phyloP scores from a whole-genome alignment of 2,329 filamentous ascomycete genomes.

The Penicillium palitans region DNA sequence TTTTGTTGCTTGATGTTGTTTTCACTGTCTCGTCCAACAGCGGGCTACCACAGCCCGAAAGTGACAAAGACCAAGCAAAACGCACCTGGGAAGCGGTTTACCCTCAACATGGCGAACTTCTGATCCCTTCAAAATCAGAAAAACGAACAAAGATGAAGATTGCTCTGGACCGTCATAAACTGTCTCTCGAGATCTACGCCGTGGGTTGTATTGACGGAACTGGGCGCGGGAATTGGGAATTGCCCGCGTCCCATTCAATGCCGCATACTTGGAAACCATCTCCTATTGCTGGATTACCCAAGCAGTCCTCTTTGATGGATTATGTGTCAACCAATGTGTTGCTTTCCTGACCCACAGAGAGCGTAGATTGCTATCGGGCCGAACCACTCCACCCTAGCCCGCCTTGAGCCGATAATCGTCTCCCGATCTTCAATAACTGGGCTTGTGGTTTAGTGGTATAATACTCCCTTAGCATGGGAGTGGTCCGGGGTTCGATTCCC shows the following conservation, averaged over 20 bases:
- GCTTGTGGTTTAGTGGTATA: constrained; percentile 51
- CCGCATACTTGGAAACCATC: constrained; percentile 29
- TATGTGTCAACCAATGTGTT: constrained; percentile 11
- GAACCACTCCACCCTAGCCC: constrained; percentile 7
- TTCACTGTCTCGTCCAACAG: constrained; percentile 29
- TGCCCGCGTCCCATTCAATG: constrained; percentile 9
- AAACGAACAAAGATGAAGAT: constrained; percentile 37
- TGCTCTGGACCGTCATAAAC: constrained; percentile 27
- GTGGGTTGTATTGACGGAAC: constrained; percentile 21
- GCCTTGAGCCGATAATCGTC: constrained; percentile 3
- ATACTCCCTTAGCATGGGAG: constrained; percentile 52
- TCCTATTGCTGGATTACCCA: neutral
- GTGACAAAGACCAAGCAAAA: neutral
- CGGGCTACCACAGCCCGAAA: neutral
- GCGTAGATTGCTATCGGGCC: constrained; percentile 1
- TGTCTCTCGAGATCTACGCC: constrained; percentile 27
- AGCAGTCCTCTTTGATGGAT: constrained; percentile 28
- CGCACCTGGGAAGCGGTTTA: constrained; percentile 33
- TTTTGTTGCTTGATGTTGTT: constrained; percentile 42
- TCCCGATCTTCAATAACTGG: constrained; percentile 16
- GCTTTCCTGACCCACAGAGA: neutral
- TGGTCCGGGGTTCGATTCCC: constrained; percentile 53
- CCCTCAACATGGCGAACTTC: constrained; percentile 39
- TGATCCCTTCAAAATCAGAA: constrained; percentile 20
- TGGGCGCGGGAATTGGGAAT: constrained; percentile 13